Conservation (phyloP, 257 asterid genomes). For the Solanum chmielewskii region DNA sequence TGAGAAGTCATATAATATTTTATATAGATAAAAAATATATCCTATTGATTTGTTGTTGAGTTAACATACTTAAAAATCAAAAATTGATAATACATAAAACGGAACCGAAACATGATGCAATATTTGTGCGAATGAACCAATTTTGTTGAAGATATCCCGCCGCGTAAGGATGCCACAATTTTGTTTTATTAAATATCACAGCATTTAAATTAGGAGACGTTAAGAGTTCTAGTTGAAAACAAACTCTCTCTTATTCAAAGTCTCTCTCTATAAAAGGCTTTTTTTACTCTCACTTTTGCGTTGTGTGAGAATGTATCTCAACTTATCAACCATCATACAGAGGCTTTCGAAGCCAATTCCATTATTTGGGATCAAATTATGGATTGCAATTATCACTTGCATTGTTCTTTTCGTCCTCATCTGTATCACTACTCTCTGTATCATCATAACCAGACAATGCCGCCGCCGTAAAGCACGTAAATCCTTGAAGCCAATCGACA, state of each 20-base stretch:
- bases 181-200: background rate
- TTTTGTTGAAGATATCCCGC: background rate
- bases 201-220: background rate
- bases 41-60: no score
- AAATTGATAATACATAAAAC: no score
- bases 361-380: constrained; percentile 27
- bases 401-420: background rate
- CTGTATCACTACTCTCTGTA: background rate
- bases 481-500: background rate
- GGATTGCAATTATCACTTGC: constrained; percentile 21
- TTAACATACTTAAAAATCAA: no score
- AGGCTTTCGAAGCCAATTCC: constrained; percentile 21
- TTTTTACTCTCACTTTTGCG: background rate
- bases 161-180: background rate
- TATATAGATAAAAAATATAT: no score
- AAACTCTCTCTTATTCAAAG: background rate
- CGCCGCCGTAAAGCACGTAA: background rate
- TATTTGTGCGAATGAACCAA: background rate
- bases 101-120: no score
- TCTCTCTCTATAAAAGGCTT: background rate
- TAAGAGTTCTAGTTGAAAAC: background rate
- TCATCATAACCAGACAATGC: background rate
- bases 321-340: constrained; percentile 4
- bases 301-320: constrained; percentile 4
- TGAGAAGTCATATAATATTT: no score